Evolutionary conservation across 2,329 filamentous ascomycete genomes (phyloP), one percentile per base, ranked within the genome.

Genomic region (Chrysoporthe austroafricana): DNA sequence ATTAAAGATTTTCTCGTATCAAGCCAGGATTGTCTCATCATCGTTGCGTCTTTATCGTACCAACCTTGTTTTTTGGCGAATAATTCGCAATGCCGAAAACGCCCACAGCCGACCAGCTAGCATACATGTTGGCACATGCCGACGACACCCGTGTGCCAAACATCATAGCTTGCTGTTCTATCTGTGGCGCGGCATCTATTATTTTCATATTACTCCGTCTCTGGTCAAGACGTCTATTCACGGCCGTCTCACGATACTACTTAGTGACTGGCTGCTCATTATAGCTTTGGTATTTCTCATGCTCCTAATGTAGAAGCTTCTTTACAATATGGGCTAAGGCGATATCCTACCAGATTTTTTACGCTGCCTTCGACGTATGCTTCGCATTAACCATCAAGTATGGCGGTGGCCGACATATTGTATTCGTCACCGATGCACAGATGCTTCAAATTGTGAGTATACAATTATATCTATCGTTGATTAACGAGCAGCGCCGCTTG

Each of bases 361-460:
- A 39, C 42, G 39, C 43, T 5, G 63, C 48, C 18, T 52, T 52
- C 32, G 43, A 50, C 11, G 26, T 48, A 6, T 50, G 43, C 43
- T 62, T 65, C 61, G 62, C 63, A 42, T 48, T 39, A 57, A 66
- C 32, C 57, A 68, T 42, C 50, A 56, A 36, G 52, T 70, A 59
- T 42, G 68, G 68, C 7, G 43, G 66, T 4, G 68, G 68, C 21
- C 62, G 60, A 16, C 68, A 70, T 48, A 59, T 64, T 9, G 48
- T 70, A 32, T 68, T 65, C 21, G 58, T 66, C 7, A 70, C 66
- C n/a, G 42, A 70, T 39, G 48, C 63, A 6, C 66, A 63, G 2
- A 64, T 70, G 36, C 14, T 70, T 16, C 66, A 68, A 62, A 66
- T 70, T 64, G 68, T 70, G 44, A n/a, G 67, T 46, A 46, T 26